Evolutionary conservation across 768 basidiomycete genomes (phyloP).

Genomic region (Termitomyces sp.): DNA sequence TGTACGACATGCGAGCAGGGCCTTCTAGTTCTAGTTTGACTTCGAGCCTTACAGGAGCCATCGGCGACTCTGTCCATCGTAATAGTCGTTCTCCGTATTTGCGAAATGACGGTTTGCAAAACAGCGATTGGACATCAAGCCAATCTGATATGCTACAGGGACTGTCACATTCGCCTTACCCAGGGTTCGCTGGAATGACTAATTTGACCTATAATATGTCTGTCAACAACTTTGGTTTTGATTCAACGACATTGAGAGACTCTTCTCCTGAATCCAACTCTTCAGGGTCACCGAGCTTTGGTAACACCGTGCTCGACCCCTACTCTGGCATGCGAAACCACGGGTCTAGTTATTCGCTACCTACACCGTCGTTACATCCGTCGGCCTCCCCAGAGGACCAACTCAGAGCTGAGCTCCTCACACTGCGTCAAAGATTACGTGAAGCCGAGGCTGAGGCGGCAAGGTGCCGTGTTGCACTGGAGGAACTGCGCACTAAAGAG

Average conservation of each 20-base stretch:
- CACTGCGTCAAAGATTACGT: slow-evolving; percentile 50
- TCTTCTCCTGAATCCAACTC: slow-evolving; percentile 35
- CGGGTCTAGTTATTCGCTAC: slow-evolving; percentile 10
- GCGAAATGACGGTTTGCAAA: slow-evolving; percentile 6
- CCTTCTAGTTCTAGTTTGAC: slow-evolving; percentile 40
- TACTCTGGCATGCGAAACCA: slow-evolving; percentile 9
- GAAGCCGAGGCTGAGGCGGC: slow-evolving; percentile 61
- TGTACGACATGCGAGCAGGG: slow-evolving; percentile 22
- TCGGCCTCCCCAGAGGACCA: slow-evolving; percentile 18
- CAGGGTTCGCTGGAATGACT: slow-evolving; percentile 14
- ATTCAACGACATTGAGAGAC: slow-evolving; percentile 24
- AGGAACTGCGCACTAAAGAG: slow-evolving; percentile 15
- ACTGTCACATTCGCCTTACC: slow-evolving; percentile 21
- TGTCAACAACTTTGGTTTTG: slow-evolving; percentile 15
- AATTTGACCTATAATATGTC: slow-evolving; percentile 14
- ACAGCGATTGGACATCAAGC: slow-evolving; percentile 1
- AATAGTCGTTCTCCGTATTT: slow-evolving; percentile 12
- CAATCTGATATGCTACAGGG: slow-evolving; percentile 18
- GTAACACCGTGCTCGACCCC: slow-evolving; percentile 4
- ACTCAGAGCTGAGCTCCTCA: slow-evolving; percentile 45
- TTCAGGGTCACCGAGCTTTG: slow-evolving; percentile 25
- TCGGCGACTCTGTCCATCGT: slow-evolving; percentile 43
- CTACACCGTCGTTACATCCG: slow-evolving; percentile 12
- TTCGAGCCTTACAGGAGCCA: slow-evolving; percentile 55
- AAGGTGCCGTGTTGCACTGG: slow-evolving; percentile 33